Evolutionary conservation across 805 yeast genomes (phyloP).

Genomic region (Saccharomycopsis fibuligera): DNA sequence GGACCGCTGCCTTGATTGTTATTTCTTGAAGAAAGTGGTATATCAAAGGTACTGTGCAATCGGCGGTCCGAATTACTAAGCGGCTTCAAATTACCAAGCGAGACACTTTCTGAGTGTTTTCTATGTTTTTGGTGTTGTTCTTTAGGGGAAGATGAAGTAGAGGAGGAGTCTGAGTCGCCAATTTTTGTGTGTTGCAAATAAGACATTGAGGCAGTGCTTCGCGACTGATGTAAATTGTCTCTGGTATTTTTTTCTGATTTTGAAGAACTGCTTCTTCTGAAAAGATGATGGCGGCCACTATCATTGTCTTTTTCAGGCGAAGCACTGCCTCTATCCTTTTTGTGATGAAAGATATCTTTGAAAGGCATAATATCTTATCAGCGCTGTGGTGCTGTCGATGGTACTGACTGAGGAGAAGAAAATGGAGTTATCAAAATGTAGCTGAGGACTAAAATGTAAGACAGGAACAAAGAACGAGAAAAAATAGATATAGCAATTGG

Average conservation of each 20-base stretch:
- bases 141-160: neutral
- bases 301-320: neutral
- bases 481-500: too few relatives aligned
- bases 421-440: too few relatives aligned
- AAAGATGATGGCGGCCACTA: neutral
- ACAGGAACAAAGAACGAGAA: too few relatives aligned
- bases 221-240: neutral
- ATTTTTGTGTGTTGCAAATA: neutral
- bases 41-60: slow-evolving; percentile 1
- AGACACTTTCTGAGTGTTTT: slow-evolving; percentile 13
- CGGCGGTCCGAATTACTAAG: neutral
- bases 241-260: neutral
- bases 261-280: neutral
- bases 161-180: neutral
- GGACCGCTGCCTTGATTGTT: slow-evolving; percentile 5
- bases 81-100: neutral
- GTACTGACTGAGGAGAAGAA: too few relatives aligned
- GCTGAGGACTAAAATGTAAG: too few relatives aligned
- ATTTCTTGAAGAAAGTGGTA: neutral
- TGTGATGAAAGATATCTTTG: slow-evolving; percentile 3
- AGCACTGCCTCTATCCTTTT: neutral
- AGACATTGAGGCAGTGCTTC: neutral
- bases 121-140: neutral
- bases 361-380: slow-evolving; percentile 9
- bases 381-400: too few relatives aligned